Conservation (phyloP, 2,329 filamentous ascomycete species). For the Chrysoporthe deuterocubensis region DNA sequence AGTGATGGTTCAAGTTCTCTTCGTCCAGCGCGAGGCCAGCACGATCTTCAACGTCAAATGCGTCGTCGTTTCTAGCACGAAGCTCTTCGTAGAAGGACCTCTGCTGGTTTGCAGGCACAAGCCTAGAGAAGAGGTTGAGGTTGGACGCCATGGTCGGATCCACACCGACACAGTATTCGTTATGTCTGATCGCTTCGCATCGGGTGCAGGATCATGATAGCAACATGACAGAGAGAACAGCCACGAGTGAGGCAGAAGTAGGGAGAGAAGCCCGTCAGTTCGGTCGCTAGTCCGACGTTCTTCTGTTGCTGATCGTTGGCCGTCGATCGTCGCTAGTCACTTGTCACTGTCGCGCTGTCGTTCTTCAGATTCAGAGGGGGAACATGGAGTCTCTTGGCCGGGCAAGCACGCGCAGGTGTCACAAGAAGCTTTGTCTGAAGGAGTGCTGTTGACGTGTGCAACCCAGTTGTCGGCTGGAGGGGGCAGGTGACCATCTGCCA, state of each 20-base stretch:
- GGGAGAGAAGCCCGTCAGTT: background rate
- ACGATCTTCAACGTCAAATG: constrained; percentile 46
- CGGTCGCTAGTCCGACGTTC: constrained; percentile 6
- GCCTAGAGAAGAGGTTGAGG: constrained; percentile 53
- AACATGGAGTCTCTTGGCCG: background rate
- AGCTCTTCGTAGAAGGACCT: constrained; percentile 57
- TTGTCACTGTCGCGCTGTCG: background rate
- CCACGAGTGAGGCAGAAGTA: constrained; percentile 1
- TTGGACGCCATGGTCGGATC: constrained; percentile 49
- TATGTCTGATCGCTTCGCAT: constrained; percentile 12
- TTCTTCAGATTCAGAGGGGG: background rate
- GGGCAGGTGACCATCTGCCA: constrained; percentile 19
- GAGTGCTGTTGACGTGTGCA: background rate
- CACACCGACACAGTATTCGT: constrained; percentile 11
- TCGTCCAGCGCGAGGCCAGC: constrained; percentile 53
- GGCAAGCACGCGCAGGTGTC: constrained; percentile 5
- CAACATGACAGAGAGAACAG: constrained; percentile 17
- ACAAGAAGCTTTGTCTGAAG: constrained; percentile 4
- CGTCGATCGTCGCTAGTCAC: background rate
- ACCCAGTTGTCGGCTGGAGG: background rate
- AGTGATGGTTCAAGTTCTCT: constrained; percentile 56
- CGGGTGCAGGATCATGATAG: constrained; percentile 19
- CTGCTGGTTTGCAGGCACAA: constrained; percentile 41
- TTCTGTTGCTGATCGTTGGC: background rate
- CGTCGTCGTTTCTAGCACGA: constrained; percentile 43